phyloP scores from a whole-genome alignment of 1,139 yeast genomes.

The Geotrichum macrosporum region DNA sequence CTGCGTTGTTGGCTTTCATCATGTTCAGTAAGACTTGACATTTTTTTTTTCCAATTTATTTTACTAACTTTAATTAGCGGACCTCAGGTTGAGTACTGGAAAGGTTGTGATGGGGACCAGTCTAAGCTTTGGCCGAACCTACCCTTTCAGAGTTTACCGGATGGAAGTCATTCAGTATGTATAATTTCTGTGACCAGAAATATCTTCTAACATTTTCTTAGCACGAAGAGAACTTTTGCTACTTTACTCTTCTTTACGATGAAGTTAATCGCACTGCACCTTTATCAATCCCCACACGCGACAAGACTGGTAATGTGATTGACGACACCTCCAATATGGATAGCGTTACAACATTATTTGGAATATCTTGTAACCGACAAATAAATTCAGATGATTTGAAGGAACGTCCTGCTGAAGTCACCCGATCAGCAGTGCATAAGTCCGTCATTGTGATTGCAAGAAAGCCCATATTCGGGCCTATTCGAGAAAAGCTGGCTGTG shows the following conservation, averaged over 20 bases:
- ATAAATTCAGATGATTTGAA: conserved; percentile 59
- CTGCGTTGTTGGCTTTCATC: conserved; percentile 91
- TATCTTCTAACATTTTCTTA: background rate
- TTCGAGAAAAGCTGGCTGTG: conserved; percentile 83
- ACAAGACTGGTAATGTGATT: conserved; percentile 35
- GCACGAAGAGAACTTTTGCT: conserved; percentile 88
- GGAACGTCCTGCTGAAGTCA: conserved; percentile 59
- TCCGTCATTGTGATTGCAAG: conserved; percentile 83
- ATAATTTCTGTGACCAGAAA: background rate
- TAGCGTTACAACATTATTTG: conserved; percentile 71
- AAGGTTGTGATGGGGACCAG: conserved; percentile 56
- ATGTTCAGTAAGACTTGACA: conserved; percentile 41
- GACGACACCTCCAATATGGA: conserved; percentile 39
- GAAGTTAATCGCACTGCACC: conserved; percentile 47
- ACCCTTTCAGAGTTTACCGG: conserved; percentile 94
- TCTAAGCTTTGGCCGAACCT: conserved; percentile 72
- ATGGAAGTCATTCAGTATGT: conserved; percentile 68
- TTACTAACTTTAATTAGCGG: conserved; percentile 47
- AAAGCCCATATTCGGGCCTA: conserved; percentile 79
- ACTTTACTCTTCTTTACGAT: conserved; percentile 80
- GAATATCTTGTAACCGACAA: conserved; percentile 90
- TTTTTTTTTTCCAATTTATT: background rate
- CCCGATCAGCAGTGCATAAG: conserved; percentile 87
- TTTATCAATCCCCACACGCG: conserved; percentile 42
- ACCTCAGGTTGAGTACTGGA: conserved; percentile 93